Percentiles rank a stretch among this genome's conserved stretches.
Evolutionary conservation across 768 basidiomycete genomes (phyloP).

Genomic region (Hirschioporus abietinus): DNA sequence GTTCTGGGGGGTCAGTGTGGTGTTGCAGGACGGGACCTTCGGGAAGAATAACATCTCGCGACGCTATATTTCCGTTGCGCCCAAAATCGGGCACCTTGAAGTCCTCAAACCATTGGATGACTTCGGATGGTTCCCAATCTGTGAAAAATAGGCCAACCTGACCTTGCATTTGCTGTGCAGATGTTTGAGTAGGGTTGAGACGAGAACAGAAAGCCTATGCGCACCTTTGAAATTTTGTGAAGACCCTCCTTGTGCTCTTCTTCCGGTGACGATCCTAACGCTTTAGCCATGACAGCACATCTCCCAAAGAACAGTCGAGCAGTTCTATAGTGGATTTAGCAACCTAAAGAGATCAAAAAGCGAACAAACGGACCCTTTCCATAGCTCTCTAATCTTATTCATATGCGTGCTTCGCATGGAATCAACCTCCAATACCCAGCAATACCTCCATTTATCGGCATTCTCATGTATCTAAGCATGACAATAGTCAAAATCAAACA

Average conservation of each 20-base stretch:
- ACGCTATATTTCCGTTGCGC: constrained; percentile 77
- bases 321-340: constrained; percentile 40
- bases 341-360: constrained; percentile 5
- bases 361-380: constrained; percentile 72
- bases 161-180: constrained; percentile 80
- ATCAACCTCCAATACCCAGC: constrained; percentile 94
- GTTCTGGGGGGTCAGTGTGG: constrained; percentile 75
- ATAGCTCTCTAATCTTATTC: constrained; percentile 87
- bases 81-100: constrained; percentile 91
- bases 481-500: neutral
- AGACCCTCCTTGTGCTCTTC: constrained; percentile 81
- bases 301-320: constrained; percentile 89
- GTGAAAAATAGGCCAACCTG: constrained; percentile 94
- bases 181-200: constrained; percentile 1
- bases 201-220: constrained; percentile 17
- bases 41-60: constrained; percentile 69
- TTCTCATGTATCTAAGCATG: constrained; percentile 66
- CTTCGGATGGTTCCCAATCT: constrained; percentile 83
- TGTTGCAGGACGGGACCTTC: constrained; percentile 80
- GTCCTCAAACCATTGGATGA: constrained; percentile 89
- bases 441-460: constrained; percentile 87
- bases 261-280: constrained; percentile 80
- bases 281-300: constrained; percentile 91
- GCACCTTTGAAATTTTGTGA: constrained; percentile 71
- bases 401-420: constrained; percentile 93